These are phyloP conservation scores for Ettlia oleoabundans DNA, from an alignment of 139 green algal species.

Conservation along the genomic window DNA sequence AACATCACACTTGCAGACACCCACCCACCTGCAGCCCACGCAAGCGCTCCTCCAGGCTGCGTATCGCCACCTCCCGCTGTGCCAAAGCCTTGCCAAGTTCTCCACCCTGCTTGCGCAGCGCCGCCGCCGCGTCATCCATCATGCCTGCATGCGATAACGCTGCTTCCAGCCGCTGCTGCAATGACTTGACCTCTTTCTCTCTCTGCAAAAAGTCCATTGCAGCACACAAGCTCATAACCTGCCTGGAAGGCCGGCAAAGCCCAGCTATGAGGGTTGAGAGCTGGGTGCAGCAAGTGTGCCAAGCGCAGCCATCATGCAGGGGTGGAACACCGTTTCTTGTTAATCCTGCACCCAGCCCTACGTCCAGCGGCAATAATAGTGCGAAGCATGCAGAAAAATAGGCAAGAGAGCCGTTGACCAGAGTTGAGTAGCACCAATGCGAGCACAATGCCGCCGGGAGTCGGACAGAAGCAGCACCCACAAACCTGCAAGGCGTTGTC, in stretches of 20 bases:
- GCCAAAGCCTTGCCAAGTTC: slow-evolving; percentile 17
- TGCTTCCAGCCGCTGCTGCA: slow-evolving; percentile 13
- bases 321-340: too few relatives aligned
- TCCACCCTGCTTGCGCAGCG: not conserved
- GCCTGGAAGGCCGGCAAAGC: not conserved
- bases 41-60: slow-evolving; percentile 17
- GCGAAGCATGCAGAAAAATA: too few relatives aligned
- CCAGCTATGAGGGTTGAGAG: too few relatives aligned
- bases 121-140: not conserved
- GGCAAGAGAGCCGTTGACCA: too few relatives aligned
- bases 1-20: too few relatives aligned
- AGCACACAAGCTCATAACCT: too few relatives aligned
- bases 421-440: too few relatives aligned
- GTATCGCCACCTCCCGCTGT: not conserved
- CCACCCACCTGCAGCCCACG: slow-evolving; percentile 11
- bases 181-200: not conserved
- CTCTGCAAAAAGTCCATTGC: slow-evolving; percentile 12
- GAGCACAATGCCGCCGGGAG: too few relatives aligned
- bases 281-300: too few relatives aligned
- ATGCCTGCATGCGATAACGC: not conserved
- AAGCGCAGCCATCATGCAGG: too few relatives aligned
- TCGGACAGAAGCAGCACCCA: slow-evolving; percentile 1
- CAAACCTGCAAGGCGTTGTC: slow-evolving; percentile 9
- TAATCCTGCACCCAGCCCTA: too few relatives aligned
- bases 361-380: too few relatives aligned